phyloP scores from a whole-genome alignment of 1,284 basidiomycete species.

The Microbotryum silenes-acaulis region DNA sequence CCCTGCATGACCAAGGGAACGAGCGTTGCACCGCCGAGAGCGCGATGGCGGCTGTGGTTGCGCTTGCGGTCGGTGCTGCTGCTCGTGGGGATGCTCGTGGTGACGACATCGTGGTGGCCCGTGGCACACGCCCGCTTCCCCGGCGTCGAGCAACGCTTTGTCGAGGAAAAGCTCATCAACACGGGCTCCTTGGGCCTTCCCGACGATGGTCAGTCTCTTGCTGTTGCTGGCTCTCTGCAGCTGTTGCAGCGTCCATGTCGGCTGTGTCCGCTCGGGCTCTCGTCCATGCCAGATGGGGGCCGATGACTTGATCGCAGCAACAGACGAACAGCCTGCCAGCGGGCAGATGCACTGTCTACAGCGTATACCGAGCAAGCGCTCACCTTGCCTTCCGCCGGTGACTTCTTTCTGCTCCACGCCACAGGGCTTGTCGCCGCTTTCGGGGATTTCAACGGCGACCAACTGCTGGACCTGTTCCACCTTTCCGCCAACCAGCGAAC shows the following conservation, averaged over 20 bases:
- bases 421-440: slow-evolving; percentile 70
- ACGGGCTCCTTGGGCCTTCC: slow-evolving; percentile 71
- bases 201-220: slow-evolving; percentile 39
- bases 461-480: slow-evolving; percentile 79
- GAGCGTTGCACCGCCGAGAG: not conserved
- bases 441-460: slow-evolving; percentile 92
- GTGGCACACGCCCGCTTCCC: slow-evolving; percentile 19
- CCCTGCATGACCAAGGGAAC: not conserved
- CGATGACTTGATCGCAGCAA: no score
- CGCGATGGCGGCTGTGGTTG: no score
- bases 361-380: no score
- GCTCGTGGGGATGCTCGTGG: no score
- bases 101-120: no score
- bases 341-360: no score
- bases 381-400: slow-evolving; percentile 58
- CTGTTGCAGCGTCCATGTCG: no score
- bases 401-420: slow-evolving; percentile 61
- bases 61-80: no score
- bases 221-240: no score
- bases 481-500: slow-evolving; percentile 65
- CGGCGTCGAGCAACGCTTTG: slow-evolving; percentile 55
- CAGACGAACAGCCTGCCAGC: no score
- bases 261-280: no score
- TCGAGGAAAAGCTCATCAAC: slow-evolving; percentile 71
- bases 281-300: no score